Conservation (phyloP, 2,329 filamentous ascomycete genomes). For the Huntiella decipiens region DNA sequence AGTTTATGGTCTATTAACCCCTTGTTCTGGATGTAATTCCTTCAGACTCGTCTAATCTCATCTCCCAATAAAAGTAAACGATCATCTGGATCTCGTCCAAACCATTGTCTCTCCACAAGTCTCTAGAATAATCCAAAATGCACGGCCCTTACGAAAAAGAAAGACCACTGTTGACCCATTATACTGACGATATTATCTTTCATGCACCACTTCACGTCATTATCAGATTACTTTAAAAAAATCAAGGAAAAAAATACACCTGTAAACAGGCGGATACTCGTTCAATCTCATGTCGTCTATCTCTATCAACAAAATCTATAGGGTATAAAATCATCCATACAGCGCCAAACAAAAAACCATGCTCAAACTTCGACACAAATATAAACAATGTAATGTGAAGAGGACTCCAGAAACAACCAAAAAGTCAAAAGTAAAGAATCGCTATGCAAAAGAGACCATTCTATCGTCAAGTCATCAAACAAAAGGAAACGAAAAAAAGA, state of each 20-base stretch:
- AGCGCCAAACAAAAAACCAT: neutral
- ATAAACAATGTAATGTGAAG: neutral
- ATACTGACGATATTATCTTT: neutral
- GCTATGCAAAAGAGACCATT: neutral
- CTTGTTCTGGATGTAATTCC: no score
- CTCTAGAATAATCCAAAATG: neutral
- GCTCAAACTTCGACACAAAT: neutral
- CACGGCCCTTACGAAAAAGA: neutral
- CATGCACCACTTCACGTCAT: neutral
- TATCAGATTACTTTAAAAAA: neutral
- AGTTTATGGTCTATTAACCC: no score
- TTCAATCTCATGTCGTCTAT: neutral
- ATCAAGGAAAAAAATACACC: neutral
- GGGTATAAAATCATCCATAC: neutral
- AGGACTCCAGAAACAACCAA: neutral
- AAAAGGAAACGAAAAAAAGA: slow-evolving; percentile 2
- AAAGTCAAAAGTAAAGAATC: neutral
- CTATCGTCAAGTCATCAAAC: neutral
- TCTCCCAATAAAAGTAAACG: neutral
- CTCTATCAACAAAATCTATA: neutral
- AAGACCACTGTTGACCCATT: no score
- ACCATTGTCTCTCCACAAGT: neutral
- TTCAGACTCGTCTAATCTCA: no score
- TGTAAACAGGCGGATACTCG: neutral
- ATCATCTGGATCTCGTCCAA: neutral